phyloP scores from a whole-genome alignment of 257 asterid species.

The Solanum pinnatisectum region DNA sequence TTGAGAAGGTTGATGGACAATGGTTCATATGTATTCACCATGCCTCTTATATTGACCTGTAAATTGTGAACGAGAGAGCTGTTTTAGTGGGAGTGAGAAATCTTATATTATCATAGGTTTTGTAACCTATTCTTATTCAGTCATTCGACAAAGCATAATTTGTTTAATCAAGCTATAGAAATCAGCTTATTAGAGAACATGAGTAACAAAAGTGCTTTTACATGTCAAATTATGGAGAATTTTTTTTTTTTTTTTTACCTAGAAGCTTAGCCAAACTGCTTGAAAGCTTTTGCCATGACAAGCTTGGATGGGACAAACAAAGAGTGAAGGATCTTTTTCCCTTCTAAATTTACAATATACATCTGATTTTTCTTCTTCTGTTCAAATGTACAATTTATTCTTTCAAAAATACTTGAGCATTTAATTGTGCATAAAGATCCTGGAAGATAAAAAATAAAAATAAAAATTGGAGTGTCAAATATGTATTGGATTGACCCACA shows the following conservation, averaged over 20 bases:
- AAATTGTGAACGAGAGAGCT: background rate
- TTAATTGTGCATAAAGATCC: background rate
- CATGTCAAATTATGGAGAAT: background rate
- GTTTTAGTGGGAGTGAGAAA: background rate
- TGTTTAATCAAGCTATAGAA: background rate
- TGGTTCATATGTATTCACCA: slow-evolving; percentile 90
- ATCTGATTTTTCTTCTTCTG: background rate
- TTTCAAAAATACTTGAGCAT: no score
- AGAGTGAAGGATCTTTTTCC: background rate
- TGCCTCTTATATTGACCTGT: slow-evolving; percentile 75
- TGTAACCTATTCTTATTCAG: background rate
- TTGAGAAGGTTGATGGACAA: slow-evolving; percentile 74
- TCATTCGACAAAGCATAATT: background rate
- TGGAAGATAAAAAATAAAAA: background rate
- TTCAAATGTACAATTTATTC: background rate
- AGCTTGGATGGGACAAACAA: background rate
- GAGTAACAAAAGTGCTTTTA: background rate
- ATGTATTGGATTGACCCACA: background rate
- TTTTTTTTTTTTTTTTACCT: no score
- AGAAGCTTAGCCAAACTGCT: background rate
- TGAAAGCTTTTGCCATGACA: background rate
- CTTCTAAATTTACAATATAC: background rate
- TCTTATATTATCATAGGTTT: background rate
- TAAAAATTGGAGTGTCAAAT: background rate
- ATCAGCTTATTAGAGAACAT: background rate